Conservation (phyloP, 2,329 filamentous ascomycete genomes). For the Aspergillus sp. region DNA sequence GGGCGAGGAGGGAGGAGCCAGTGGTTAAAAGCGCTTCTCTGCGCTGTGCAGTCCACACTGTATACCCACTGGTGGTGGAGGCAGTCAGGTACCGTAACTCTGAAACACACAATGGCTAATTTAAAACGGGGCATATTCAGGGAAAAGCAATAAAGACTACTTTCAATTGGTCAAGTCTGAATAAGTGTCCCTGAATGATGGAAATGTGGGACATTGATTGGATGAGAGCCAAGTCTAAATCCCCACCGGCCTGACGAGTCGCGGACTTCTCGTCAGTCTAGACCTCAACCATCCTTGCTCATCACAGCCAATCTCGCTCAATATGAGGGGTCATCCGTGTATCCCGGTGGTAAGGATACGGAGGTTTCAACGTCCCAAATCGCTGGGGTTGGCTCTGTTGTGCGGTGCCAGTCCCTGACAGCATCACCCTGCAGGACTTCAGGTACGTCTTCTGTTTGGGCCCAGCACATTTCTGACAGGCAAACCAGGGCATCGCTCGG, state of each 20-base stretch:
- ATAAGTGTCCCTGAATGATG: slow-evolving; percentile 24
- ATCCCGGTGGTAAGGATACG: neutral
- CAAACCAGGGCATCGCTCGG: slow-evolving; percentile 2
- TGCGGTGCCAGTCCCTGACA: slow-evolving; percentile 9
- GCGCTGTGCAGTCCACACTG: neutral
- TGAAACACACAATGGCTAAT: slow-evolving; percentile 20
- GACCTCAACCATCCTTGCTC: neutral
- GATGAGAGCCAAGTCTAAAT: neutral
- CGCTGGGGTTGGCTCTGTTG: neutral
- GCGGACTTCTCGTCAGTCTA: neutral
- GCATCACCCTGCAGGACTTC: neutral
- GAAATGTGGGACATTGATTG: slow-evolving; percentile 16
- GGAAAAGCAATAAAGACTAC: slow-evolving; percentile 5
- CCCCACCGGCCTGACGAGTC: neutral
- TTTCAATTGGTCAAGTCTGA: slow-evolving; percentile 19
- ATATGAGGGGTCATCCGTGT: neutral
- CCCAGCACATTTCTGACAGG: slow-evolving; percentile 1
- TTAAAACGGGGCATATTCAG: slow-evolving; percentile 28
- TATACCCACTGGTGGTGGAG: neutral
- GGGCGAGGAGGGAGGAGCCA: slow-evolving; percentile 10
- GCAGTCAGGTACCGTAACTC: slow-evolving; percentile 14
- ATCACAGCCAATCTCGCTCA: neutral
- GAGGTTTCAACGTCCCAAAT: neutral
- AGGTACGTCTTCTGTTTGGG: neutral
- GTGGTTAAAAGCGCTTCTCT: slow-evolving; percentile 8